Evolutionary conservation across 2,329 filamentous ascomycete species (phyloP), one percentile per base, ranked within the genome.

Genomic region (Cercospora sesami): DNA sequence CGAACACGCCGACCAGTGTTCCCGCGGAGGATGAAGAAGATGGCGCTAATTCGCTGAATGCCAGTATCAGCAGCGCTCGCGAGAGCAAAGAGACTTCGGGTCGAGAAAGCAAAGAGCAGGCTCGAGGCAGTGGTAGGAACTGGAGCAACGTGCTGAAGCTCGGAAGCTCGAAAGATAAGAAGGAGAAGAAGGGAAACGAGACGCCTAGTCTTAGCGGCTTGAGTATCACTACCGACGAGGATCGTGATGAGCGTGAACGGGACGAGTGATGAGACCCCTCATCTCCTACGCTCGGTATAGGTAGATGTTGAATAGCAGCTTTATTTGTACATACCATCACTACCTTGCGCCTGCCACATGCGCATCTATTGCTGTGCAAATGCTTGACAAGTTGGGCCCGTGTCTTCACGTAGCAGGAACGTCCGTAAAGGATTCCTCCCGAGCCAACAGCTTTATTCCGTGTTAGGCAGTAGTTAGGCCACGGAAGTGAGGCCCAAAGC

Each of bases 91-190:
- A 64, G 30, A 57, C 61, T 55, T 53, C 65, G n/a, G 66, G 66
- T 33, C 73, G 80, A 23, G 79, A 79, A 14, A 77, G 74, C 58
- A 69, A 78, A 51, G 80, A 81, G 66, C 78, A 77, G 28, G 78
- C 78, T 23, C 63, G 76, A 60, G 73, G 75, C 2, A 81, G 80
- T 66, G 75, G 76, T 8, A 76, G 82, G 31, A 80, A 79, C 65
- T 83, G 82, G 81, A 80, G 81, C 36, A 80, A 76, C 65, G 79
- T 83, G 42, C 79, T 83, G 71, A 79, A 80, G 66, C 78, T 81
- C 36, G 79, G 79, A 14, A 80, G 69, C 63, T 65, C 70, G 60
- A 68, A 67, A 67, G 61, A 63, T 10, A 57, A 33, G 62, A 73
- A 74, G 70, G 72, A 71, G 71, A 73, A 74, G 73, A 70, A 68